These are phyloP conservation scores for Knufia fluminis DNA, from an alignment of 2,329 filamentous ascomycete species.

Conservation along the genomic window DNA sequence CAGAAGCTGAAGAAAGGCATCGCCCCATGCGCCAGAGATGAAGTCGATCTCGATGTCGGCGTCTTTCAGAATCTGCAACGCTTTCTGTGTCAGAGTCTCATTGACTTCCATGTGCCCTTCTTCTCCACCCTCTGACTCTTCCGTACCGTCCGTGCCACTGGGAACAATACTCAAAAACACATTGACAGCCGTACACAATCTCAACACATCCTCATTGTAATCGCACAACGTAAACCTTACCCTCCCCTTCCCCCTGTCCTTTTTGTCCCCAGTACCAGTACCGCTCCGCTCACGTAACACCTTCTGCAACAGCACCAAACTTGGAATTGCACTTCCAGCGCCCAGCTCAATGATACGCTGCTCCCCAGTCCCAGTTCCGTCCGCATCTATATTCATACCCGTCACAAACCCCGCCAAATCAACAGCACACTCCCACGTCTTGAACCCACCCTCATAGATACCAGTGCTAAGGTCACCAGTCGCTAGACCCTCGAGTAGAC, in stretches of 20 bases:
- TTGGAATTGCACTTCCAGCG: conserved; percentile 54
- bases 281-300: conserved; percentile 29
- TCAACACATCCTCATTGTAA: conserved; percentile 52
- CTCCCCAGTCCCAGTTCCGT: conserved; percentile 27
- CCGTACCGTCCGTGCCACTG: conserved; percentile 8
- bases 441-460: conserved; percentile 59
- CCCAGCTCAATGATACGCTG: conserved; percentile 45
- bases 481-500: conserved; percentile 40
- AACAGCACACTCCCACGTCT: conserved; percentile 58
- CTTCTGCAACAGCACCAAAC: conserved; percentile 45
- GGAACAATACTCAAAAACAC: conserved; percentile 47
- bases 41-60: conserved; percentile 43
- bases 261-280: conserved; percentile 27
- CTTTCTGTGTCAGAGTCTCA: conserved; percentile 38
- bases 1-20: conserved; percentile 37
- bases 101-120: conserved; percentile 30
- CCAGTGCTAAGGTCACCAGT: conserved; percentile 46
- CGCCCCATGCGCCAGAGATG: conserved; percentile 52
- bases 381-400: no score
- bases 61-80: conserved; percentile 34
- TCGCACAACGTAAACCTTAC: conserved; percentile 50
- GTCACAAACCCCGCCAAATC: conserved; percentile 43
- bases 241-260: conserved; percentile 13
- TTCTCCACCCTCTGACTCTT: conserved; percentile 18
- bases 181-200: conserved; percentile 54